Evolutionary conservation across 2,329 filamentous ascomycete species (phyloP).

Genomic region (Botryosphaeria dothidea): DNA sequence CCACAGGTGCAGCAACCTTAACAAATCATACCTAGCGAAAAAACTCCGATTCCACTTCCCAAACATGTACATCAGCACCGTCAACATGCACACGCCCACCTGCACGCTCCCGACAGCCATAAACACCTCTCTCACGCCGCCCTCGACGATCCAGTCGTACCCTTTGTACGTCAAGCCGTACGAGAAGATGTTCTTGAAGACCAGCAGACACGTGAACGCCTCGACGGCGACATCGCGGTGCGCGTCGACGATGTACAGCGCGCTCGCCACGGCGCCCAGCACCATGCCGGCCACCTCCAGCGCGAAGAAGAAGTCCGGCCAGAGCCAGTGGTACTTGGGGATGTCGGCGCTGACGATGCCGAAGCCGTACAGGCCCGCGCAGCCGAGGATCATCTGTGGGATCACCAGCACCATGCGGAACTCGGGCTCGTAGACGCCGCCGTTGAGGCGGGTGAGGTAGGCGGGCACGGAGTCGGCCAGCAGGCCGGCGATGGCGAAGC

Average conservation of each 20-base stretch:
- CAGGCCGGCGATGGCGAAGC: conserved; percentile 73
- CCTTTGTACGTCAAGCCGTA: conserved; percentile 83
- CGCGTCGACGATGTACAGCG: conserved; percentile 88
- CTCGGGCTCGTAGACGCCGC: conserved; percentile 54
- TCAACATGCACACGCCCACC: conserved; percentile 71
- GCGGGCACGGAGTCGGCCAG: conserved; percentile 73
- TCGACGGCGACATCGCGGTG: conserved; percentile 88
- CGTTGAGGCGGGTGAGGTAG: conserved; percentile 71
- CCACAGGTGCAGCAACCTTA: conserved; percentile 19
- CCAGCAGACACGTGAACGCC: conserved; percentile 83
- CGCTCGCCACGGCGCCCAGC: conserved; percentile 80
- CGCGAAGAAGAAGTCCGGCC: conserved; percentile 79
- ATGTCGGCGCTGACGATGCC: conserved; percentile 69
- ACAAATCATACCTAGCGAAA: conserved; percentile 36
- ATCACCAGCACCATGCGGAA: conserved; percentile 82
- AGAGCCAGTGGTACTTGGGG: conserved; percentile 66
- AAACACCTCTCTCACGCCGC: conserved; percentile 67
- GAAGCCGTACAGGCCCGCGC: conserved; percentile 81
- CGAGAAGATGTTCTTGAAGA: conserved; percentile 94
- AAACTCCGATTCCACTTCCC: conserved; percentile 39
- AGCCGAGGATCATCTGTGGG: conserved; percentile 76
- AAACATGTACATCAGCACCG: conserved; percentile 62
- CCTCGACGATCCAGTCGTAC: conserved; percentile 74
- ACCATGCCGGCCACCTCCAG: conserved; percentile 89
- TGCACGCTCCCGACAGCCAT: conserved; percentile 74